These are phyloP conservation scores for Rhizopogon parksii DNA, from an alignment of 1,284 basidiomycete genomes.

Conservation along the genomic window DNA sequence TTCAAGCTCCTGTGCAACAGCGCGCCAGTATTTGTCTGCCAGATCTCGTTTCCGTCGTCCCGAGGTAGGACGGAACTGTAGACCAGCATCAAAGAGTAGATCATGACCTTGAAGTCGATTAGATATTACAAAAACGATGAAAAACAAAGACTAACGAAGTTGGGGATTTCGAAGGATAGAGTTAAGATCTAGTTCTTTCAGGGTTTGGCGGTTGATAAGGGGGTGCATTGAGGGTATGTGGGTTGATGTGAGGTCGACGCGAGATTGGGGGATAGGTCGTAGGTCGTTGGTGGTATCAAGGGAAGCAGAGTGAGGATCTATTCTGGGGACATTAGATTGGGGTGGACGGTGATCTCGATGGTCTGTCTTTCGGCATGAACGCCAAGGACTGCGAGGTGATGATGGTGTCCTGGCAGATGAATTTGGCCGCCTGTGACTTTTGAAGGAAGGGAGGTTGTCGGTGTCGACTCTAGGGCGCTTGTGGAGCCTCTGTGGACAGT, in stretches of 20 bases:
- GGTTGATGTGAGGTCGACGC: constrained; percentile 47
- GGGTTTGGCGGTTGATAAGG: constrained; percentile 75
- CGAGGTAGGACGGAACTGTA: constrained; percentile 67
- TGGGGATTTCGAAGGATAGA: constrained; percentile 86
- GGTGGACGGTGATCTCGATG: constrained; percentile 14
- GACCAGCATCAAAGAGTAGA: constrained; percentile 76
- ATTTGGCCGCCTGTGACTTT: constrained; percentile 8
- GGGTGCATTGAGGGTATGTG: constrained; percentile 67
- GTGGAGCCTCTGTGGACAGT: constrained; percentile 13
- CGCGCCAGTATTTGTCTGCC: constrained; percentile 81
- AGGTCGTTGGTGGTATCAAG: constrained; percentile 8
- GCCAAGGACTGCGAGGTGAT: constrained; percentile 16
- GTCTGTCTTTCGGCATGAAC: constrained; percentile 7
- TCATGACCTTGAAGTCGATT: constrained; percentile 64
- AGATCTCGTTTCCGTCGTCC: constrained; percentile 70
- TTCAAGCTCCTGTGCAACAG: constrained; percentile 74
- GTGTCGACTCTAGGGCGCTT: constrained; percentile 30
- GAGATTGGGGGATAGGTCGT: constrained; percentile 15
- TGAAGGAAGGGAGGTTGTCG: constrained; percentile 7
- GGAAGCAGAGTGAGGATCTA: constrained; percentile 18
- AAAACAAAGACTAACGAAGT: constrained; percentile 56
- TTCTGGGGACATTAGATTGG: constrained; percentile 19
- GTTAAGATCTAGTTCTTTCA: constrained; percentile 81
- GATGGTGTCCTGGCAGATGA: constrained; percentile 15
- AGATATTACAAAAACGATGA: constrained; percentile 7